These are phyloP conservation scores for Dendrocalamus latiflorus DNA, from an alignment of 202 grass and related monocot species.

Conservation along the genomic window DNA sequence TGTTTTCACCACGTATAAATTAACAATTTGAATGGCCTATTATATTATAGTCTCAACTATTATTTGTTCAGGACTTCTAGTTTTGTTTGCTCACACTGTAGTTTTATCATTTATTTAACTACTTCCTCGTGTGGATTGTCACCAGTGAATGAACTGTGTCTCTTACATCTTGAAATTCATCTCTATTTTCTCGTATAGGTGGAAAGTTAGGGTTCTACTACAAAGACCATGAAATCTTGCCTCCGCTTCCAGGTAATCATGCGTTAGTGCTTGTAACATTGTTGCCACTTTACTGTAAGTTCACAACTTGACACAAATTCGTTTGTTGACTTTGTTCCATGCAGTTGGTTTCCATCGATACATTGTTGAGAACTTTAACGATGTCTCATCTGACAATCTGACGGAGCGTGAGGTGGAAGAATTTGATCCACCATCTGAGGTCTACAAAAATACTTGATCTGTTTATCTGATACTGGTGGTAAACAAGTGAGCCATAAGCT, in stretches of 20 bases:
- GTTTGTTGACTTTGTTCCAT: too few relatives aligned
- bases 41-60: neutral
- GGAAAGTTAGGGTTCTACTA: constrained; percentile 94
- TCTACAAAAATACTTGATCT: neutral
- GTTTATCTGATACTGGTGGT: neutral
- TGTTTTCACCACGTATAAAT: neutral
- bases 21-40: neutral
- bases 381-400: constrained; percentile 36
- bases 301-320: neutral
- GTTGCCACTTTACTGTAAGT: neutral
- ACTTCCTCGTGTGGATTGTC: neutral
- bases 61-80: neutral
- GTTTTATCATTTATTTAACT: neutral
- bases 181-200: constrained; percentile 34
- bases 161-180: neutral
- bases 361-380: constrained; percentile 42
- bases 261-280: neutral
- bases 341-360: constrained; percentile 76
- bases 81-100: neutral
- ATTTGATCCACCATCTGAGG: constrained; percentile 82
- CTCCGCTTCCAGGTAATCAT: constrained; percentile 72
- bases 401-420: constrained; percentile 49
- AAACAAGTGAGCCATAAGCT: neutral
- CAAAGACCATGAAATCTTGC: constrained; percentile 98
- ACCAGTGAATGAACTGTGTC: neutral